Conservation (phyloP, 495 filamentous ascomycete species). For the Aspergillus coremiiformis region DNA sequence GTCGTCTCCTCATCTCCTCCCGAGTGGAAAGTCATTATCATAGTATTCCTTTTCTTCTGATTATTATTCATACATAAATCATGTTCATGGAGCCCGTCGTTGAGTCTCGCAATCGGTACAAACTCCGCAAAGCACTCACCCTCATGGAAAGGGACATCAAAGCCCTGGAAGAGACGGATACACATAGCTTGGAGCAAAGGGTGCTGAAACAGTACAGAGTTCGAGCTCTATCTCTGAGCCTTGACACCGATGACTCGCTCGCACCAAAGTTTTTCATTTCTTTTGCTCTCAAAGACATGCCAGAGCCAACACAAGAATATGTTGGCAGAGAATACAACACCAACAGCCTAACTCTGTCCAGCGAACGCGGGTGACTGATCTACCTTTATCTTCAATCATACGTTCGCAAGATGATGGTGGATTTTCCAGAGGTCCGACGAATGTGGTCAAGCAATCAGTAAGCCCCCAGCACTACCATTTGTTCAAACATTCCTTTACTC, state of each 20-base stretch:
- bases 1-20: background rate
- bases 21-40: background rate
- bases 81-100: constrained; percentile 1
- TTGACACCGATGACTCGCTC: background rate
- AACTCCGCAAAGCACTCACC: constrained; percentile 4
- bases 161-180: constrained; percentile 1
- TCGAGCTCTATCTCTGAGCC: background rate
- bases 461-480: background rate
- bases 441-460: constrained; percentile 1
- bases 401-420: background rate
- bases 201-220: constrained; percentile 2
- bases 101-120: constrained; percentile 2
- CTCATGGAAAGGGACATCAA: constrained; percentile 5
- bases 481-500: background rate
- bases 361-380: constrained; percentile 1
- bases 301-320: constrained; percentile 3
- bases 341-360: background rate
- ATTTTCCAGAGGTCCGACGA: constrained; percentile 3
- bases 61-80: background rate
- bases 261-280: constrained; percentile 1
- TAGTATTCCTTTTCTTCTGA: background rate
- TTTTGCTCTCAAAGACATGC: constrained; percentile 1
- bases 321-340: constrained; percentile 3
- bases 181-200: background rate
- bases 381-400: constrained; percentile 1